Evolutionary conservation across 2,329 filamentous ascomycete species (phyloP).

Genomic region (Mycosphaerella arachidis): DNA sequence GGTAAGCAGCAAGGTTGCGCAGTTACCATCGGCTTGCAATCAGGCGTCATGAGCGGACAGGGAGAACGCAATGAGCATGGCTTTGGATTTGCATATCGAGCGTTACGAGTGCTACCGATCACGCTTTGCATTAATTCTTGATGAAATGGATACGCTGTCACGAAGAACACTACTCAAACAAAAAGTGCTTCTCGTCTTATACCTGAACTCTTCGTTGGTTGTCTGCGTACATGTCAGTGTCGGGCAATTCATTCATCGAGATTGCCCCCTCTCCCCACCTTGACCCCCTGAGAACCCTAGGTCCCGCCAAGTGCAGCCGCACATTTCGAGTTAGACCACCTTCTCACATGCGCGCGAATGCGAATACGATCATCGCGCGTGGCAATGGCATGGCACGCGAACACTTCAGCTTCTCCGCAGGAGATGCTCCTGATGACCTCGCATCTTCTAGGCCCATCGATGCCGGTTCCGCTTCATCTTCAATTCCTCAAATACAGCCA

Average conservation of each 20-base stretch:
- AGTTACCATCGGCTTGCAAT: no score
- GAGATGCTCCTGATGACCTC: background rate
- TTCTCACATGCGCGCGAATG: background rate
- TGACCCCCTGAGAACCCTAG: background rate
- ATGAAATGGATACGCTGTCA: background rate
- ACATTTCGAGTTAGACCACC: background rate
- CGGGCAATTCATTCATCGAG: no score
- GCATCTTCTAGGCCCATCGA: background rate
- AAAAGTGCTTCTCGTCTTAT: background rate
- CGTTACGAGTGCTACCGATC: background rate
- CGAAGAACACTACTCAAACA: background rate
- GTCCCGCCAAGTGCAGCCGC: background rate
- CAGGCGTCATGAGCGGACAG: background rate
- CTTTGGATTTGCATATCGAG: background rate
- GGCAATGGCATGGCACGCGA: background rate
- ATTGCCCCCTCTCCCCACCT: background rate
- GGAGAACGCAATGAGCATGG: background rate
- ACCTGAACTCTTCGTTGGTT: no score
- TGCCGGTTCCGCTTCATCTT: background rate
- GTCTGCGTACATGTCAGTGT: no score
- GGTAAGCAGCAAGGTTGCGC: background rate
- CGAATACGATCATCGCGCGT: background rate
- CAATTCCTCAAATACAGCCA: background rate
- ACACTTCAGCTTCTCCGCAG: background rate
- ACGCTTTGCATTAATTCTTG: background rate